These are phyloP conservation scores for Symbiodinium pilosum DNA, from an alignment of 73 alveolate genomes.

Conservation along the genomic window DNA sequence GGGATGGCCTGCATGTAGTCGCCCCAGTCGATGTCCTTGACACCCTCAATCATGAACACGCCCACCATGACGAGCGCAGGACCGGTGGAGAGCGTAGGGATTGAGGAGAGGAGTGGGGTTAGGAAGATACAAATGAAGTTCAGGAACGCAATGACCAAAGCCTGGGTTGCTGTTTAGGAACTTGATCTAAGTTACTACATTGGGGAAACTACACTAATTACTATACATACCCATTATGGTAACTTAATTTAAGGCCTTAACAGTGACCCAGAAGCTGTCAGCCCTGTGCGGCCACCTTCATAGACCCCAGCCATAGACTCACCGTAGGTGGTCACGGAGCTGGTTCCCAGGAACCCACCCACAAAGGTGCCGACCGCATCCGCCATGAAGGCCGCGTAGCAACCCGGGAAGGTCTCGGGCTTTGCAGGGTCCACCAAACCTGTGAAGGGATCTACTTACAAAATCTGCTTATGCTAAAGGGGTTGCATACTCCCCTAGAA, in stretches of 20 bases:
- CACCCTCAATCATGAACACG: slow-evolving; percentile 22
- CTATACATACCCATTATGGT: no score
- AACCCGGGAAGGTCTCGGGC: slow-evolving; percentile 31
- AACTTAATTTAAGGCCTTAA: no score
- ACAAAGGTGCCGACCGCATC: slow-evolving; percentile 30
- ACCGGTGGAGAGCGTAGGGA: background rate
- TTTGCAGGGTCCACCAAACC: background rate
- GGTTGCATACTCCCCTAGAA: no score
- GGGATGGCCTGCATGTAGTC: slow-evolving; percentile 21
- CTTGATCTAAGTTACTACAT: no score
- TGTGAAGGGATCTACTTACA: no score
- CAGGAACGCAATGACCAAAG: slow-evolving; percentile 7
- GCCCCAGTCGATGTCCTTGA: slow-evolving; percentile 11
- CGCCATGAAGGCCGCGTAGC: slow-evolving; percentile 32
- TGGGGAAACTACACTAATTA: no score
- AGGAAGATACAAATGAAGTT: slow-evolving; percentile 16
- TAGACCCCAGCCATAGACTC: slow-evolving; percentile 33
- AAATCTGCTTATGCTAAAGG: no score
- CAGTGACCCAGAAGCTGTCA: no score
- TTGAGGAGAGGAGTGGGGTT: slow-evolving; percentile 5
- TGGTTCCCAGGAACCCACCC: slow-evolving; percentile 29
- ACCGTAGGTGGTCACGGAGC: slow-evolving; percentile 26
- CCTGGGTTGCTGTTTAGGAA: no score
- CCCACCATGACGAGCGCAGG: slow-evolving; percentile 26
- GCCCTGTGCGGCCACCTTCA: slow-evolving; percentile 27